A percentile compares a stretch with the other conserved stretches of the same genome.
phyloP scores from a whole-genome alignment of 495 filamentous ascomycete species.

The Platismatia glauca region DNA sequence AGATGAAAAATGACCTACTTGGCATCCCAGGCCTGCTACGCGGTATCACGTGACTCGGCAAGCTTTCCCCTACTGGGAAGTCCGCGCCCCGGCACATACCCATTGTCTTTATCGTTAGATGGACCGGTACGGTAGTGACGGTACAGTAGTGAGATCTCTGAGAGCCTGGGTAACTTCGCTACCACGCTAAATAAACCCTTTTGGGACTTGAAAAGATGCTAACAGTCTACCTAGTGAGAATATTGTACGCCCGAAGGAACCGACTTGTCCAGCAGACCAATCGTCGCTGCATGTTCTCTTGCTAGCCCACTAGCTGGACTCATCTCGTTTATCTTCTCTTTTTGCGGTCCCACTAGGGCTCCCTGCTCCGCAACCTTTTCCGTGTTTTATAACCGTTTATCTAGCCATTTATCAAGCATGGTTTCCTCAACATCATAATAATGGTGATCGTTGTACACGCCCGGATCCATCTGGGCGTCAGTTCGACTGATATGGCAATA shows the following conservation, averaged over 20 bases:
- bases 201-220: background rate
- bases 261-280: background rate
- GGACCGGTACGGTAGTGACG: no score
- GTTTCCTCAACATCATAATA: background rate
- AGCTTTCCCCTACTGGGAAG: no score
- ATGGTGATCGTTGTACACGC: background rate
- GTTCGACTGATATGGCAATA: background rate
- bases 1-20: no score
- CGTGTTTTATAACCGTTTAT: background rate
- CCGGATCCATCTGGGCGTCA: background rate
- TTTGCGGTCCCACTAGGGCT: background rate
- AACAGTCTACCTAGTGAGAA: background rate
- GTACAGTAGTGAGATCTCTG: no score
- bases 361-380: background rate
- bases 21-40: no score
- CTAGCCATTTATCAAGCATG: background rate
- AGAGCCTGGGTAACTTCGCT: background rate
- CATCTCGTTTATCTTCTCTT: background rate
- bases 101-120: no score
- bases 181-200: background rate
- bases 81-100: no score
- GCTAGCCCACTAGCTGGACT: background rate
- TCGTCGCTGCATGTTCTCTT: background rate
- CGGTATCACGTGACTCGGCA: no score
- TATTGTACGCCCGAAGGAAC: background rate